phyloP scores from a whole-genome alignment of 805 yeast genomes.

The Cyberlindnera petersonii region DNA sequence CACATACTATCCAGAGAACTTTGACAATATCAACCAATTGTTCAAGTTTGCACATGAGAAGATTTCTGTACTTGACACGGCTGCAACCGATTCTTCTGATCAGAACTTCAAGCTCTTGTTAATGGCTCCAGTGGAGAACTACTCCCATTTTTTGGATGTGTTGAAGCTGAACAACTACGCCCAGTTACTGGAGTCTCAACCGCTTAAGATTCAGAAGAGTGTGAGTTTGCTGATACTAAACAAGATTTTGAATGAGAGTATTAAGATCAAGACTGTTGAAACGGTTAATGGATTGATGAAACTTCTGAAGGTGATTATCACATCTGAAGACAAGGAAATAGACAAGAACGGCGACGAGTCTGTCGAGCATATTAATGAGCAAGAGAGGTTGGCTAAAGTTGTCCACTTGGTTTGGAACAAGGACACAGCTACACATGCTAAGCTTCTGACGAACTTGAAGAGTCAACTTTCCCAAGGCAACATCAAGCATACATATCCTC shows the following conservation, averaged over 20 bases:
- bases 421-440: constrained; percentile 42
- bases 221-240: constrained; percentile 61
- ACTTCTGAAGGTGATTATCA: constrained; percentile 52
- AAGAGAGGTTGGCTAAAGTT: constrained; percentile 64
- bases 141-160: constrained; percentile 28
- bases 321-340: constrained; percentile 27
- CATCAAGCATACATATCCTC: constrained; percentile 67
- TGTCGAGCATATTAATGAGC: constrained; percentile 40
- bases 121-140: constrained; percentile 45
- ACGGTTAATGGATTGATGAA: constrained; percentile 58
- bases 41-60: constrained; percentile 48
- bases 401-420: constrained; percentile 57
- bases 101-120: constrained; percentile 44
- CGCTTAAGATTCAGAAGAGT: constrained; percentile 46
- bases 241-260: constrained; percentile 42
- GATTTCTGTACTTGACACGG: constrained; percentile 33
- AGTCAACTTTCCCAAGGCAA: constrained; percentile 55
- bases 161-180: constrained; percentile 47
- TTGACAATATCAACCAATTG: constrained; percentile 56
- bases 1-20: constrained; percentile 60
- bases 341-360: constrained; percentile 27
- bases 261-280: constrained; percentile 37
- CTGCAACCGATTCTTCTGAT: constrained; percentile 28
- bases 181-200: constrained; percentile 52
- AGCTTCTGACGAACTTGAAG: constrained; percentile 42